Evolutionary conservation across 805 yeast species (phyloP), one percentile per base, ranked within the genome.

Genomic region (Yarrowia sp.): DNA sequence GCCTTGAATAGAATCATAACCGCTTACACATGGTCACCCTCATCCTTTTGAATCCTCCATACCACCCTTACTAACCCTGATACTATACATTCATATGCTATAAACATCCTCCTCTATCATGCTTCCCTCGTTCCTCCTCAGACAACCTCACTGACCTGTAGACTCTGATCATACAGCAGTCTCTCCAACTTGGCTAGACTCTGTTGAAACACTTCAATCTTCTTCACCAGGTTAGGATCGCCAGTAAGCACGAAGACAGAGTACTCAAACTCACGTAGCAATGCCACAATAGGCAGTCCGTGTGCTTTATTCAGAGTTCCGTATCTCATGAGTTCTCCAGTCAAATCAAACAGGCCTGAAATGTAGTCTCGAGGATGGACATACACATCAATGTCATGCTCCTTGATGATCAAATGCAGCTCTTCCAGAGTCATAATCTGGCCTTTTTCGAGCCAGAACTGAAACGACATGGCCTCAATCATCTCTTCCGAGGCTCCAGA

Each of bases 251-350:
- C 67, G 3, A 49, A 63, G 10, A 63, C 56, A 16, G 52, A 26
- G 48, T 63, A 38, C 32, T 63, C 56, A 40, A 63, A 63, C n/a
- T 63, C 56, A 8, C 67, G 43, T 12, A 63, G 11, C 4, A 48
- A n/a, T 5, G 56, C 56, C 40, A 49, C 67, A 38, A 63, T 63
- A 2, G 46, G 41, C 45, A 63, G 15, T 8, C 55, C 65, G 7
- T 50, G 67, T 1, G 50, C 38, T 7, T 76, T 70, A 63, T 78
- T 74, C n/a, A 75, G 69, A 16, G 81, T 79, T 12, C 81, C 76
- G 67, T 76, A 78, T 40, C 82, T 70, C 83, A 81, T 81, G 14
- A 81, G 74, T 67, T 81, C 83, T 0, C 83, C 83, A 0, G 83
- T 79, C 59, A 79, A 69, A 69, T 81, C 83, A 69, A 81, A 75